Evolutionary conservation across 805 yeast genomes (phyloP).

Genomic region (Metschnikowia cubensis): DNA sequence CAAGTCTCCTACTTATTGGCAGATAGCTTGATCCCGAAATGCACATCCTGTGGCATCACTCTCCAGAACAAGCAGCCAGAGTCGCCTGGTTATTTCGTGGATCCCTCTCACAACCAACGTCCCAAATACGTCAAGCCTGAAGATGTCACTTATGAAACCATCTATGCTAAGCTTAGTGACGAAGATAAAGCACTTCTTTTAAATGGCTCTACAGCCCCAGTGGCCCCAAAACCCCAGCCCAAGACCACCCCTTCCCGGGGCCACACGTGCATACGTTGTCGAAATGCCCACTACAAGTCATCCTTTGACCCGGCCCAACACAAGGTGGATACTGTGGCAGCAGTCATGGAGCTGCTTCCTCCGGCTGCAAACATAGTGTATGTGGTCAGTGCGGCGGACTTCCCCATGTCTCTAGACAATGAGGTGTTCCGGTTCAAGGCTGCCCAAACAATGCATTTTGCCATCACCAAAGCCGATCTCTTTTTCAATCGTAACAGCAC

Average conservation of each 20-base stretch:
- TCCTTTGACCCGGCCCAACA: slow-evolving; percentile 30
- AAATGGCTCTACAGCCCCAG: slow-evolving; percentile 13
- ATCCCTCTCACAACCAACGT: slow-evolving; percentile 3
- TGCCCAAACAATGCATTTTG: slow-evolving; percentile 34
- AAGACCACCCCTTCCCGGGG: background rate
- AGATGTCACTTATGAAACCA: slow-evolving; percentile 23
- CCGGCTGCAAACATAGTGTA: slow-evolving; percentile 47
- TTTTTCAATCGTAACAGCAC: slow-evolving; percentile 31
- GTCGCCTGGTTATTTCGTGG: slow-evolving; percentile 43
- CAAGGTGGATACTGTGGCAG: slow-evolving; percentile 21
- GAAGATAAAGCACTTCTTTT: slow-evolving; percentile 29
- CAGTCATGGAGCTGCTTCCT: slow-evolving; percentile 35
- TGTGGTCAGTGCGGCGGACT: slow-evolving; percentile 64
- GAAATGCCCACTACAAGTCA: slow-evolving; percentile 46
- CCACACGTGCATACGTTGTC: slow-evolving; percentile 52
- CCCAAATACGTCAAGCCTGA: background rate
- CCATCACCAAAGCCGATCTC: slow-evolving; percentile 44
- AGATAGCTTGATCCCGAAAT: slow-evolving; percentile 22
- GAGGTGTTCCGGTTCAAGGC: slow-evolving; percentile 31
- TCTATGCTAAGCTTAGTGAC: slow-evolving; percentile 16
- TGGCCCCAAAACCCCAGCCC: background rate
- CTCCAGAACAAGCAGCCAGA: slow-evolving; percentile 40
- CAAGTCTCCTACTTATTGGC: slow-evolving; percentile 14
- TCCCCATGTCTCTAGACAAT: slow-evolving; percentile 57
- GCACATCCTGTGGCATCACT: slow-evolving; percentile 56